These are phyloP conservation scores for Yamadazyma philogaea DNA, from an alignment of 805 yeast species.

Conservation along the genomic window DNA sequence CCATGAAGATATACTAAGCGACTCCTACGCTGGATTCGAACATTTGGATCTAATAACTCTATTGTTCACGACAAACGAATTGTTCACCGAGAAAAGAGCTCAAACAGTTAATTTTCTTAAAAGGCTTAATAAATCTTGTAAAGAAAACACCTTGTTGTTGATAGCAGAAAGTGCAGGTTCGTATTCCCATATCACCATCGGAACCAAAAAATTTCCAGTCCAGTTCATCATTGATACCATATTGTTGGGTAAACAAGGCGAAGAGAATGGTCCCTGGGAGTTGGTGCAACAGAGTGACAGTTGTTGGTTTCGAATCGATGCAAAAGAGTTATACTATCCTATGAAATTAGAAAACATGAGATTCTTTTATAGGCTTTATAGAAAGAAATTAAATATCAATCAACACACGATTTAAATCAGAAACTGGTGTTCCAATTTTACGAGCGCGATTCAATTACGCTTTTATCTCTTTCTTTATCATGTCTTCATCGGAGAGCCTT, in stretches of 20 bases:
- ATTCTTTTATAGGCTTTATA: slow-evolving; percentile 73
- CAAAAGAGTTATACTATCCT: slow-evolving; percentile 49
- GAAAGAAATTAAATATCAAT: slow-evolving; percentile 29
- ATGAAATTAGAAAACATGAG: slow-evolving; percentile 85
- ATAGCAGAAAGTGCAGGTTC: slow-evolving; percentile 90
- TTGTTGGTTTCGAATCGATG: slow-evolving; percentile 69
- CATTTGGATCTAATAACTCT: slow-evolving; percentile 57
- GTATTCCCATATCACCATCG: slow-evolving; percentile 74
- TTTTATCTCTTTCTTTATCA: not conserved
- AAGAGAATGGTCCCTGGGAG: slow-evolving; percentile 58
- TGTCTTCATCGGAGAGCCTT: slow-evolving; percentile 7
- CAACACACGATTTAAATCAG: not conserved
- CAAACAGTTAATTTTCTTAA: slow-evolving; percentile 61
- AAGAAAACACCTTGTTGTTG: slow-evolving; percentile 55
- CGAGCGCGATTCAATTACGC: slow-evolving; percentile 1
- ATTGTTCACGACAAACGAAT: slow-evolving; percentile 83
- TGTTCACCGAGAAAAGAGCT: slow-evolving; percentile 65
- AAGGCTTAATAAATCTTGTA: slow-evolving; percentile 48
- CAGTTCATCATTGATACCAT: slow-evolving; percentile 76
- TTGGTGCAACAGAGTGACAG: slow-evolving; percentile 65
- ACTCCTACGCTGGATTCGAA: slow-evolving; percentile 10
- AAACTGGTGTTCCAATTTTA: not conserved
- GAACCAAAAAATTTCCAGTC: slow-evolving; percentile 75
- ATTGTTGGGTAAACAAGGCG: slow-evolving; percentile 49
- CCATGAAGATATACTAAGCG: slow-evolving; percentile 29